These are phyloP conservation scores for Mortierella hygrophila DNA, from an alignment of 192 early-diverging fungal species.

Conservation along the genomic window DNA sequence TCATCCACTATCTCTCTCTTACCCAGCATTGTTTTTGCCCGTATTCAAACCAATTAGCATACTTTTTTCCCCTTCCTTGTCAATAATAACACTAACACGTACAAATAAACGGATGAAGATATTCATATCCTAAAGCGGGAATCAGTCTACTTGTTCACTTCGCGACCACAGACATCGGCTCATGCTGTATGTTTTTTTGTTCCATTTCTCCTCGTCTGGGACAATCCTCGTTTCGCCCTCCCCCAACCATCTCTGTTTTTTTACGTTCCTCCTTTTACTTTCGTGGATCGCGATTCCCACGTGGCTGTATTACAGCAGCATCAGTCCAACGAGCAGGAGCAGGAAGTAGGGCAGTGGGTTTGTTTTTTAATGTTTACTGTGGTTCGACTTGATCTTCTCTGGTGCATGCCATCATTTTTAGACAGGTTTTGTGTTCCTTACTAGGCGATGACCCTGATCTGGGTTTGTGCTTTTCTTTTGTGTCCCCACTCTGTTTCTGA, in stretches of 20 bases:
- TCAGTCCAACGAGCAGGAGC: neutral
- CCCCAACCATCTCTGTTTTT: neutral
- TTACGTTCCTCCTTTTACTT: neutral
- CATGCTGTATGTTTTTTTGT: neutral
- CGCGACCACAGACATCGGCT: neutral
- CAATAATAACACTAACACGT: neutral
- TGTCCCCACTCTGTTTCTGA: neutral
- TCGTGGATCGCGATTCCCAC: neutral
- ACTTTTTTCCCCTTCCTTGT: neutral
- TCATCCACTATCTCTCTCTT: neutral
- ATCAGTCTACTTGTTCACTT: neutral
- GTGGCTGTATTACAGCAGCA: neutral
- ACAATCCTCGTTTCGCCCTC: neutral
- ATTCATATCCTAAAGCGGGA: neutral
- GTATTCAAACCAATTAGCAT: constrained; percentile 3
- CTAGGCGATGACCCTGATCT: neutral
- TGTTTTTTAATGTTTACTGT: neutral
- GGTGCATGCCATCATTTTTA: neutral
- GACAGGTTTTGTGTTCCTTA: too few relatives aligned
- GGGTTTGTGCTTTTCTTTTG: neutral
- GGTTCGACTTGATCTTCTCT: neutral
- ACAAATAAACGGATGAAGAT: neutral
- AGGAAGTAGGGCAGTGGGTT: neutral
- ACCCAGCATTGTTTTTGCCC: constrained; percentile 1
- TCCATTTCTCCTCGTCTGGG: neutral